A percentile compares a stretch with the other conserved stretches of the same genome.
Conservation (phyloP, 2,329 filamentous ascomycete species). For the Dendrostoma leiphaemia region DNA sequence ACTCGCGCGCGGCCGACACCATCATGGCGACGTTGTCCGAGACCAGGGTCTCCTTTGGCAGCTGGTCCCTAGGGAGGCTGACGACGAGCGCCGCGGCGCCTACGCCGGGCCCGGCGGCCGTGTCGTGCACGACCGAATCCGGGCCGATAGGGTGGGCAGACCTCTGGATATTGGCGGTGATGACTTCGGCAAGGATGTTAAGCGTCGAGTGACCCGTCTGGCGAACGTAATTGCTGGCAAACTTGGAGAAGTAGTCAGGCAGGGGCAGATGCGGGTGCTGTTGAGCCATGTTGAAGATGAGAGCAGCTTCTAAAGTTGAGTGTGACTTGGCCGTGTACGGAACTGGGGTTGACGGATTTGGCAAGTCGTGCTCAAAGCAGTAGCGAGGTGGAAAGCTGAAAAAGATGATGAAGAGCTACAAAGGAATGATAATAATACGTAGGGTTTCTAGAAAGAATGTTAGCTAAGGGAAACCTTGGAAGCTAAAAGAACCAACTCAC, state of each 20-base stretch:
- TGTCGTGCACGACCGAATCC: conserved; percentile 30
- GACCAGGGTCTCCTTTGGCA: conserved; percentile 26
- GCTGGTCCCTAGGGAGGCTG: conserved; percentile 24
- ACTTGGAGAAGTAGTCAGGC: conserved; percentile 30
- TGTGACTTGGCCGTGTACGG: background rate
- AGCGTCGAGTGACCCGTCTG: conserved; percentile 29
- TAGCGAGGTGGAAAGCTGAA: too few relatives aligned
- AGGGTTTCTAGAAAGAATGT: too few relatives aligned
- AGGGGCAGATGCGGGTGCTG: conserved; percentile 24
- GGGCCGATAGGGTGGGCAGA: conserved; percentile 24
- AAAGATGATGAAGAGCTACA: background rate
- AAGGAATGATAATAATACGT: too few relatives aligned
- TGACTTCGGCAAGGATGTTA: conserved; percentile 26
- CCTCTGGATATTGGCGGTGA: conserved; percentile 26
- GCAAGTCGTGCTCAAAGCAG: too few relatives aligned
- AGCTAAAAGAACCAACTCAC: too few relatives aligned
- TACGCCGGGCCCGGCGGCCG: conserved; percentile 29
- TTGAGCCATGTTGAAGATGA: conserved; percentile 20
- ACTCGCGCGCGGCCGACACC: conserved; percentile 27
- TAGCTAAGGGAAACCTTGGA: too few relatives aligned
- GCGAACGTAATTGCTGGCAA: conserved; percentile 26
- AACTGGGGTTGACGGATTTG: too few relatives aligned
- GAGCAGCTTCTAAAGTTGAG: too few relatives aligned
- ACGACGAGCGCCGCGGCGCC: conserved; percentile 27
- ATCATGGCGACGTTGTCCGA: conserved; percentile 28